Evolutionary conservation across 148 eudicot species (phyloP), one percentile per base, ranked within the genome.

Genomic region (Silene conica): DNA sequence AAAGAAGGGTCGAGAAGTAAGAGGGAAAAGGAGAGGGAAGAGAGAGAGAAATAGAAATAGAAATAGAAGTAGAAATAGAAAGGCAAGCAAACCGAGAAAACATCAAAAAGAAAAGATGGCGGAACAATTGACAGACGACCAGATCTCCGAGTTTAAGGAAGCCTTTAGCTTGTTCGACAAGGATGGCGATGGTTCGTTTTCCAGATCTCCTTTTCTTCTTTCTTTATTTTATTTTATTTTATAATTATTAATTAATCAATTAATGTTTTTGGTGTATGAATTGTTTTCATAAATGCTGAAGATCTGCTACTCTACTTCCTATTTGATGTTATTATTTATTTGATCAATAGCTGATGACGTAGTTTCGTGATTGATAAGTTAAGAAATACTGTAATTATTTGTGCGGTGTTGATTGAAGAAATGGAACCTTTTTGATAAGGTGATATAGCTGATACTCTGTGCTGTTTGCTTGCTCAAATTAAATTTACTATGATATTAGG

Each of bases 91-190:
- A 20, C n/a, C n/a, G n/a, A n/a, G n/a, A n/a, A n/a, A n/a, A n/a
- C n/a, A 6, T 16, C 70, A 31, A 61, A 11, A 15, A 22, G 26
- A 60, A 74, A 78, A 69, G 45, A 84, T 84, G 87, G 87, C 87
- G 68, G 90, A 85, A 26, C 88, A 87, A 77, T 83, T 87, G 66
- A 83, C 90, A 58, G 90, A 87, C 52, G 90, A 87, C 54, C 90
- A 87, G 84, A 87, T 87, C 86, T 80, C 90, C 2, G 90, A 87
- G 86, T 87, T 87, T 72, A 87, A 87, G 86, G 87, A 87, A 59
- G 90, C 90, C 68, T 87, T 87, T 73, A 87, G 87, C 73, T 80
- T 87, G n/a, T 87, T 87, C 73, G 90, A 87, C 55, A 87, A 87
- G 78, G 90, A 87, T 75, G 90, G 90, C 73, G 90, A 87, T 70